Evolutionary conservation across 2,329 filamentous ascomycete genomes (phyloP).

Genomic region (Pseudogymnoascus pannorum): DNA sequence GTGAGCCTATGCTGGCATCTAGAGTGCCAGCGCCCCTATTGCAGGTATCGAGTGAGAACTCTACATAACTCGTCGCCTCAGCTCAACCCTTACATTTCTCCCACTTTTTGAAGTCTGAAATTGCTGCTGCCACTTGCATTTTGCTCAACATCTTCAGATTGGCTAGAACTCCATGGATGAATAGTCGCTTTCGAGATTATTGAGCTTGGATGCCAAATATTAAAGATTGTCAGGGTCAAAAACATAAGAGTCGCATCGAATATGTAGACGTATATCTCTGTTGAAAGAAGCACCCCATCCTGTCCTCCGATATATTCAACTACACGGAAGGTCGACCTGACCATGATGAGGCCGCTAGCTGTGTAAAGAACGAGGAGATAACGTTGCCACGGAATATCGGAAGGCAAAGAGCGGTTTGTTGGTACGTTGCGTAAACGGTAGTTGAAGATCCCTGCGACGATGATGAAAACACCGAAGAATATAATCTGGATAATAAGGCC

Average conservation of each 20-base stretch:
- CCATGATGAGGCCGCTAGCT: constrained; percentile 38
- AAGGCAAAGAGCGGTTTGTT: constrained; percentile 5
- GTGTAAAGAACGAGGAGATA: constrained; percentile 36
- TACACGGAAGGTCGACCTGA: constrained; percentile 42
- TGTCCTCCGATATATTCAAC: constrained; percentile 41
- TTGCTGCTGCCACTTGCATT: no score
- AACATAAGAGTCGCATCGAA: constrained; percentile 41
- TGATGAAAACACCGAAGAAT: constrained; percentile 45
- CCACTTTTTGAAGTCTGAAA: no score
- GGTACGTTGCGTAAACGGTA: constrained; percentile 12
- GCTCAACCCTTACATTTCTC: no score
- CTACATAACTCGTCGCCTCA: no score
- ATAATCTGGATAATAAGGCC: constrained; percentile 44
- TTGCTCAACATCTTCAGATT: no score
- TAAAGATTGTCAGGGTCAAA: constrained; percentile 31
- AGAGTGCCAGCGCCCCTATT: no score
- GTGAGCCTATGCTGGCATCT: no score
- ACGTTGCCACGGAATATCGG: constrained; percentile 21
- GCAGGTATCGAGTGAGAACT: no score
- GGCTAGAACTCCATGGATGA: no score
- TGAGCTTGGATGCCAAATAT: constrained; percentile 30
- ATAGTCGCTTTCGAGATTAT: constrained; percentile 12
- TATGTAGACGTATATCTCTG: constrained; percentile 40
- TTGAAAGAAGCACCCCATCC: constrained; percentile 35
- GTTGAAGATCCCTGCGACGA: constrained; percentile 18